Percentiles rank a stretch among this genome's conserved stretches.
These are phyloP conservation scores for Diaporthe helianthi DNA, from an alignment of 2,329 filamentous ascomycete species.

Conservation along the genomic window DNA sequence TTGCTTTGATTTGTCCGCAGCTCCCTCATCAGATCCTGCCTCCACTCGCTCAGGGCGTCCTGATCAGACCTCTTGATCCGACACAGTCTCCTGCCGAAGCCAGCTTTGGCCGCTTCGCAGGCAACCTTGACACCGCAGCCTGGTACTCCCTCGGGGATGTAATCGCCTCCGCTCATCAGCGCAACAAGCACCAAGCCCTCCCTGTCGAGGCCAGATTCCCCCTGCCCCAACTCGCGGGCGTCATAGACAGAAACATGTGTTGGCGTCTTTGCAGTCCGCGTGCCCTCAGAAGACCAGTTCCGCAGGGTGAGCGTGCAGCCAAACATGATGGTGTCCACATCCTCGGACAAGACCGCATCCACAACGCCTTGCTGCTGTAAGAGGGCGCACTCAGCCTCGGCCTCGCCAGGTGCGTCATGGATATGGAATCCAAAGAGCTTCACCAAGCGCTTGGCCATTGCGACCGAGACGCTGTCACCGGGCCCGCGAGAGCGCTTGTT, in stretches of 20 bases:
- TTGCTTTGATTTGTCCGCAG: slow-evolving; percentile 83
- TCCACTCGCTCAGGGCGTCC: slow-evolving; percentile 72
- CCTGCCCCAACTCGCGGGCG: slow-evolving; percentile 58
- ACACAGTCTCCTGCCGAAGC: slow-evolving; percentile 81
- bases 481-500: slow-evolving; percentile 75
- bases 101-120: slow-evolving; percentile 86
- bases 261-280: slow-evolving; percentile 68
- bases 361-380: slow-evolving; percentile 83
- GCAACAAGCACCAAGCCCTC: slow-evolving; percentile 95
- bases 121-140: slow-evolving; percentile 89
- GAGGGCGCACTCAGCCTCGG: slow-evolving; percentile 92
- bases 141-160: slow-evolving; percentile 85
- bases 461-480: slow-evolving; percentile 71
- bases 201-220: slow-evolving; percentile 70
- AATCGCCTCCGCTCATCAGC: slow-evolving; percentile 94
- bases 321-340: slow-evolving; percentile 98
- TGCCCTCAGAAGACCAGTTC: slow-evolving; percentile 81
- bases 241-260: slow-evolving; percentile 90
- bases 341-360: slow-evolving; percentile 93
- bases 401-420: slow-evolving; percentile 91
- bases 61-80: slow-evolving; percentile 65
- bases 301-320: slow-evolving; percentile 80
- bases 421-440: slow-evolving; percentile 83
- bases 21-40: slow-evolving; percentile 74
- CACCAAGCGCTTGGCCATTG: slow-evolving; percentile 83